Conservation (phyloP, 2,329 filamentous ascomycete genomes). For the Corynespora cassiicola region DNA sequence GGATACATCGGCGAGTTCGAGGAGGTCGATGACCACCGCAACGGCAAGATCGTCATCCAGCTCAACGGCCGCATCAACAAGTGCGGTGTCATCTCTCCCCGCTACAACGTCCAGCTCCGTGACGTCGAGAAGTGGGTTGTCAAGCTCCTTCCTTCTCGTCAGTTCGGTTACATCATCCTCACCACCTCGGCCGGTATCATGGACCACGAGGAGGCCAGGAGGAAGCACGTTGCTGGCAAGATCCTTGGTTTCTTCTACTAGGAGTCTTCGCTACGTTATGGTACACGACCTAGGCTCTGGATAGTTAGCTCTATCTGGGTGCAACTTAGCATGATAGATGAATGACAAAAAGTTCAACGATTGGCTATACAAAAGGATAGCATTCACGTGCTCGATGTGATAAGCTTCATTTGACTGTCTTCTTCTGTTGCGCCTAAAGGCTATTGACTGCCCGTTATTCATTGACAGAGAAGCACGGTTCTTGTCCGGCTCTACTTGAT, state of each 20-base stretch:
- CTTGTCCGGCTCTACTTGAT: no score
- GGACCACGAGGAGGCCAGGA: conserved; percentile 99
- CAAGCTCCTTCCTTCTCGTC: conserved; percentile 98
- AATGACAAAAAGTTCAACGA: conserved; percentile 40
- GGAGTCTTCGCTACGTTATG: conserved; percentile 29
- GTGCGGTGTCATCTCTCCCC: conserved; percentile 98
- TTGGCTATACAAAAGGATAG: no score
- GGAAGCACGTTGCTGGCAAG: conserved; percentile 99
- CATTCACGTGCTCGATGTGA: no score
- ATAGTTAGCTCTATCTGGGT: conserved; percentile 33
- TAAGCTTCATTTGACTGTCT: no score
- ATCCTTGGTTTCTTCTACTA: conserved; percentile 99
- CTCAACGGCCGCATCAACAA: conserved; percentile 99
- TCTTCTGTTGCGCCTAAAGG: no score
- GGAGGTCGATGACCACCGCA: conserved; percentile 99
- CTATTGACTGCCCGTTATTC: no score
- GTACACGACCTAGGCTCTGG: conserved; percentile 27
- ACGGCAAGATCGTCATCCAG: conserved; percentile 99
- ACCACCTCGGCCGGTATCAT: conserved; percentile 99
- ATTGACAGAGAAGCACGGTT: no score
- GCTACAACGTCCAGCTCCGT: conserved; percentile 97
- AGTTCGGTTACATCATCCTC: conserved; percentile 99
- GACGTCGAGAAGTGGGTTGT: conserved; percentile 99
- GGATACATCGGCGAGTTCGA: conserved; percentile 99
- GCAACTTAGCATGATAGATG: conserved; percentile 37